Conservation (phyloP, 176 grass and related monocot genomes). For the Rhynchospora breviuscula region DNA sequence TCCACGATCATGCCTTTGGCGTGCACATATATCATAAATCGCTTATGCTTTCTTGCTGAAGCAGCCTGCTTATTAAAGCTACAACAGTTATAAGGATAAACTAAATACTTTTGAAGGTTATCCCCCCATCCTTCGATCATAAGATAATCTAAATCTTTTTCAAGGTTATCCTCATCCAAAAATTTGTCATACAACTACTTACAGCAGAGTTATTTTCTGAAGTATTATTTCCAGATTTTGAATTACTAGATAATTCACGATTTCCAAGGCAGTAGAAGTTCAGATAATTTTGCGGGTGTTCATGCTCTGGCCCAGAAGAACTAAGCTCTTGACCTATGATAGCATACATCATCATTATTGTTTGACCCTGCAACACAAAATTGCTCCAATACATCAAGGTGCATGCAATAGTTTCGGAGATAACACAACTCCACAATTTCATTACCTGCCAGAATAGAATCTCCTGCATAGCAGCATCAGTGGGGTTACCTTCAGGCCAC, state of each 20-base stretch:
- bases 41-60: constrained; percentile 30
- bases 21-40: constrained; percentile 96
- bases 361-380: constrained; percentile 42
- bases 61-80: constrained; percentile 11
- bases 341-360: constrained; percentile 79
- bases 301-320: not conserved
- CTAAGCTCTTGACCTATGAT: constrained; percentile 28
- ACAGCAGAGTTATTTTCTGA: constrained; percentile 13
- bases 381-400: not conserved
- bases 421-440: not conserved
- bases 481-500: constrained; percentile 90
- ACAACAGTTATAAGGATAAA: not conserved
- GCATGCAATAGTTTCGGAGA: not conserved
- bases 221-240: not conserved
- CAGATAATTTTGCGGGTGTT: constrained; percentile 50
- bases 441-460: constrained; percentile 97
- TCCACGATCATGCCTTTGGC: constrained; percentile 89
- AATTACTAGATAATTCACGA: constrained; percentile 24
- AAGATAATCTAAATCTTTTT: not conserved
- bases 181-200: not conserved
- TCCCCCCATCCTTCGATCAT: too few species aligned
- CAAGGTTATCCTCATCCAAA: not conserved
- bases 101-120: too few species aligned
- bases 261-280: constrained; percentile 98
- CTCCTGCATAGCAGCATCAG: constrained; percentile 65